Percentiles rank a stretch among this genome's conserved stretches.
Conservation (phyloP, 805 yeast genomes). For the baker's yeast (Saccharomyces cerevisiae) region DNA sequence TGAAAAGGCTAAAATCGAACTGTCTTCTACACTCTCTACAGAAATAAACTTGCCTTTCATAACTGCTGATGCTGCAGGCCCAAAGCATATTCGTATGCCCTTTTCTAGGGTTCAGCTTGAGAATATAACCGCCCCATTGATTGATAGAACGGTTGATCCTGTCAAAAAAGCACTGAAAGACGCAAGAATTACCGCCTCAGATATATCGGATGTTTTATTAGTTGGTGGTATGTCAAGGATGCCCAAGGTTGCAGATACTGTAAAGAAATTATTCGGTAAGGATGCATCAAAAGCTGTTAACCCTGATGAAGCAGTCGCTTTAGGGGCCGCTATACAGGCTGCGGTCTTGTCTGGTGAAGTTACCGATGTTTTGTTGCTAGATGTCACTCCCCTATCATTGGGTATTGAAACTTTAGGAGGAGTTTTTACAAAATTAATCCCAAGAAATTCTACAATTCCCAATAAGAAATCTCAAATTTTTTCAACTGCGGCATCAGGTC, state of each 20-base stretch:
- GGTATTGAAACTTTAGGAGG: constrained; percentile 97
- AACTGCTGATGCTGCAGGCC: constrained; percentile 66
- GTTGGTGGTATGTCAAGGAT: constrained; percentile 85
- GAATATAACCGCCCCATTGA: constrained; percentile 51
- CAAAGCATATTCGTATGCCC: constrained; percentile 52
- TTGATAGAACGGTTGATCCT: constrained; percentile 61
- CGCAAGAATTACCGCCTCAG: constrained; percentile 54
- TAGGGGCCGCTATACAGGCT: constrained; percentile 95
- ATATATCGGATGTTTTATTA: constrained; percentile 62
- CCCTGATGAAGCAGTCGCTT: constrained; percentile 86
- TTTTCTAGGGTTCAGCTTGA: constrained; percentile 65
- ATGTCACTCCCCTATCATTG: constrained; percentile 72
- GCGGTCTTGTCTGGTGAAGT: constrained; percentile 91
- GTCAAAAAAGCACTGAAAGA: constrained; percentile 67
- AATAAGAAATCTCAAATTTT: constrained; percentile 90
- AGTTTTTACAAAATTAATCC: constrained; percentile 79
- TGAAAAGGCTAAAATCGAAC: constrained; percentile 65
- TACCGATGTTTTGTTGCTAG: constrained; percentile 77
- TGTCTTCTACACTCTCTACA: constrained; percentile 56
- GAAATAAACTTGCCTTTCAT: constrained; percentile 65
- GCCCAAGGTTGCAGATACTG: constrained; percentile 67
- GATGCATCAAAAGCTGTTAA: constrained; percentile 82
- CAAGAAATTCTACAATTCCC: constrained; percentile 88
- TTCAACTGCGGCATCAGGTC: constrained; percentile 91
- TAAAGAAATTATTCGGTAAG: constrained; percentile 61